phyloP scores from a whole-genome alignment of 352 stramenopile species.

The Phytophthora macrochlamydospora region DNA sequence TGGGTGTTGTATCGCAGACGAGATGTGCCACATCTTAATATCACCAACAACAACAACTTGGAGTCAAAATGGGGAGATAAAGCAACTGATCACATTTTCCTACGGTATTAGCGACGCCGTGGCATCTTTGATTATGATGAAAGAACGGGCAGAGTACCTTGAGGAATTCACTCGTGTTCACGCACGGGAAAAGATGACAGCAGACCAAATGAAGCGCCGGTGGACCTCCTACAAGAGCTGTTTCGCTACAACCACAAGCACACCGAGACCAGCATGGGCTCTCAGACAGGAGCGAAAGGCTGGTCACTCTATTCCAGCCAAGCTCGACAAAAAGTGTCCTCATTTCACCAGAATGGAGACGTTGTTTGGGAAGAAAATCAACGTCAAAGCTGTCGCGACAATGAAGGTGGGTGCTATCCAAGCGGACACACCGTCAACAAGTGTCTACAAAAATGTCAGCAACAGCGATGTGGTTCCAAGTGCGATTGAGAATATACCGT shows the following conservation, averaged over 20 bases:
- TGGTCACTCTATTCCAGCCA: conserved; percentile 11
- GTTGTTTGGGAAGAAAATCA: conserved; percentile 1
- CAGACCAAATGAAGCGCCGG: conserved; percentile 6
- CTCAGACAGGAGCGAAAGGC: conserved; percentile 10
- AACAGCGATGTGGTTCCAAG: too few species aligned
- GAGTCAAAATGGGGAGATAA: conserved; percentile 19
- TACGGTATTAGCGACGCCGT: conserved; percentile 12
- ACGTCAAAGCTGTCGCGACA: conserved; percentile 4
- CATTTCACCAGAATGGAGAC: conserved; percentile 15
- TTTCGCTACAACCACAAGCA: conserved; percentile 12
- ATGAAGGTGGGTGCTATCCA: conserved; percentile 2
- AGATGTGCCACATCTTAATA: conserved; percentile 12
- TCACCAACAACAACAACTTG: conserved; percentile 14
- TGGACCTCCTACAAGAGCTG: conserved; percentile 20
- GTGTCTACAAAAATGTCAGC: too few species aligned
- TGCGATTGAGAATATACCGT: too few species aligned
- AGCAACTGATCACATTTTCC: conserved; percentile 4
- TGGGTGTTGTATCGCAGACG: conserved; percentile 9
- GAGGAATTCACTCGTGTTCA: conserved; percentile 3
- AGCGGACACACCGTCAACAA: too few species aligned
- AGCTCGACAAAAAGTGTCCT: conserved; percentile 14
- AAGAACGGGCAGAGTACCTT: conserved; percentile 12
- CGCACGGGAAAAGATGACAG: too few species aligned
- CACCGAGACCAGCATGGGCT: conserved; percentile 6
- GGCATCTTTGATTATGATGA: conserved; percentile 8